phyloP scores from a whole-genome alignment of 768 basidiomycete species.

The Boletus speciosus region DNA sequence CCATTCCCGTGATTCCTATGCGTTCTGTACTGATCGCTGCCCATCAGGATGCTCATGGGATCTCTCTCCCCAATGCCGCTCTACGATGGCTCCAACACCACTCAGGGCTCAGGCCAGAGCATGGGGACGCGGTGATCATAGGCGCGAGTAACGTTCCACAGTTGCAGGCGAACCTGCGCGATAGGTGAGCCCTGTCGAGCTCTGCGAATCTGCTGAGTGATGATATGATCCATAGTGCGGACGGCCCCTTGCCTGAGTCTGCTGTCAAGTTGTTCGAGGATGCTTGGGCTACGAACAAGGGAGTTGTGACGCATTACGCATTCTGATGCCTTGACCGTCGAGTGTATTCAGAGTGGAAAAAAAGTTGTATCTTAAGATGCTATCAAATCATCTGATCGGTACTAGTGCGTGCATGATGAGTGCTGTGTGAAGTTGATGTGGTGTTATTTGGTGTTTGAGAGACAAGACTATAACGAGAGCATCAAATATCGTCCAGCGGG shows the following conservation, averaged over 20 bases:
- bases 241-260: not conserved
- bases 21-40: not conserved
- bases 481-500: not conserved
- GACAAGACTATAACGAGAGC: constrained; percentile 13
- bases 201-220: not conserved
- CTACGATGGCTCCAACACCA: not conserved
- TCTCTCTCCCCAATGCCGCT: not conserved
- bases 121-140: not conserved
- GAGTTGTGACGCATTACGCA: not conserved
- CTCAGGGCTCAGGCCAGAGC: not conserved
- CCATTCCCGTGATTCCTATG: not conserved
- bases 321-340: not conserved
- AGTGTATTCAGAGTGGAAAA: not conserved
- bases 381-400: not conserved
- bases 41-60: not conserved
- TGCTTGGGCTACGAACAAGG: not conserved
- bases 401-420: not conserved
- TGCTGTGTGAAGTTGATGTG: constrained; percentile 16
- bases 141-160: not conserved
- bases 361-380: not conserved
- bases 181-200: not conserved
- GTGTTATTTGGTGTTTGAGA: constrained; percentile 22
- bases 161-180: not conserved
- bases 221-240: not conserved
- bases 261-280: not conserved